These are phyloP conservation scores for Beauveria varroae DNA, from an alignment of 2,329 filamentous ascomycete species.

Conservation along the genomic window DNA sequence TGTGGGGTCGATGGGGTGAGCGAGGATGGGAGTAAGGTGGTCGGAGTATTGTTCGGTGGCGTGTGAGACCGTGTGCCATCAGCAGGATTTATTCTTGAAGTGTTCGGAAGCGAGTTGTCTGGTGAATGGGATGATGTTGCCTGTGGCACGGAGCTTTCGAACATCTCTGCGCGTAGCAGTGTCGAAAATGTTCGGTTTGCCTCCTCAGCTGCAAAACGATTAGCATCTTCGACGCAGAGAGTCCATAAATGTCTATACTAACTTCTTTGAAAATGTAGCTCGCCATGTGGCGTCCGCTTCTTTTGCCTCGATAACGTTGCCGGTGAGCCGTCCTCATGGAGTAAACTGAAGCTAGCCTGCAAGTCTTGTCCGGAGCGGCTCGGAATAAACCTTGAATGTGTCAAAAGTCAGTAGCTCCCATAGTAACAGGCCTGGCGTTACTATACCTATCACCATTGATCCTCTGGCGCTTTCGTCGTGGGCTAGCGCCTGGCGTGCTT, in stretches of 20 bases:
- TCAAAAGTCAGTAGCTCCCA: slow-evolving; percentile 16
- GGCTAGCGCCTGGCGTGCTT: slow-evolving; percentile 45
- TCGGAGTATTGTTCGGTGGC: slow-evolving; percentile 60
- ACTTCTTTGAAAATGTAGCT: slow-evolving; percentile 93
- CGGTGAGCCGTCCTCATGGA: slow-evolving; percentile 89
- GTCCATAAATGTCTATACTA: not conserved
- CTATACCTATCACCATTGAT: slow-evolving; percentile 55
- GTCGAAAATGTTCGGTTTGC: slow-evolving; percentile 90
- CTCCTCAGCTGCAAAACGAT: slow-evolving; percentile 60
- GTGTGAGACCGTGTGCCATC: slow-evolving; percentile 72
- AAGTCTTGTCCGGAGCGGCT: slow-evolving; percentile 89
- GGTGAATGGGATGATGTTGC: slow-evolving; percentile 55
- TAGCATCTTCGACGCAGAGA: not conserved
- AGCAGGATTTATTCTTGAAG: slow-evolving; percentile 45
- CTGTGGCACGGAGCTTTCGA: slow-evolving; percentile 84
- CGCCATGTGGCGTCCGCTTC: slow-evolving; percentile 78
- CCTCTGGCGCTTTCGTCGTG: slow-evolving; percentile 51
- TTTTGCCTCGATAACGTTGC: slow-evolving; percentile 81
- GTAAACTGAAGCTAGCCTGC: slow-evolving; percentile 82
- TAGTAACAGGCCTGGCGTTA: not conserved
- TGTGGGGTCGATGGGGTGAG: slow-evolving; percentile 91
- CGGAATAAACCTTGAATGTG: slow-evolving; percentile 72
- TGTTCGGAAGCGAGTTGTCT: slow-evolving; percentile 43
- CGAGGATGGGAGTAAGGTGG: slow-evolving; percentile 59
- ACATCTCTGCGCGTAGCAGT: slow-evolving; percentile 82